Evolutionary conservation across 495 filamentous ascomycete genomes (phyloP), one percentile per base, ranked within the genome.

Genomic region (Aspergillus mulundensis): DNA sequence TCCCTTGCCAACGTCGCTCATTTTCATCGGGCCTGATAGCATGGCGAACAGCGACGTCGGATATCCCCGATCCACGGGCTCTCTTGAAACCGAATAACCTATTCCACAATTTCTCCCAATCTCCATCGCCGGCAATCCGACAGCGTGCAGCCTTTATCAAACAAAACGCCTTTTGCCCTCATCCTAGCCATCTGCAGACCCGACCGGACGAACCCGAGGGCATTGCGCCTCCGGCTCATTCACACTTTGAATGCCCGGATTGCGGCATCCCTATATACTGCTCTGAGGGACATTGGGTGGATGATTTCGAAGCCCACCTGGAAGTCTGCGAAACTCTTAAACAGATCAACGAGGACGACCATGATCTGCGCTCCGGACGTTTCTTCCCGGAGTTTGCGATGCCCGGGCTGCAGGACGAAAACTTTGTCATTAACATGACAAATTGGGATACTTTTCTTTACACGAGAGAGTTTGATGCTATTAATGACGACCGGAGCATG

Each of bases 401-500:
- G 66, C 90, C 94, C 0, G 88, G 83, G 5, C 80, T 83, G 25
- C 93, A 96, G 72, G 85, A 95, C 70, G 92, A 97, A 54, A 92
- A 96, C 66, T 88, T 88, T 48, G 75, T 93, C 60, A 81, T 95
- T 50, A 99, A 99, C 75, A 92, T 97, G 87, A 96, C 88, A 30
- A 97, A 94, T 69, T 99, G 94, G 94, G 94, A 99, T 66, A 97
- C 94, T 0, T 89, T 90, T 56, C 72, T 97, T 45, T 99, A 96
- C 66, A 89, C 91, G 2, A 80, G 95, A 42, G 84, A 92, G 54
- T 97, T 91, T 65, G 79, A 83, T 36, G 94, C 94, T 7, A 88
- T 99, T 64, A 89, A 99, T 61, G 82, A 88, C 41, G 90, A 93
- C 57, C 78, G 92, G 32, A 86, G 82, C 59, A 83, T 97, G 81